A percentile compares a stretch with the other conserved stretches of the same genome.
phyloP scores from a whole-genome alignment of 192 early-diverging fungal species.

The Lobosporangium transversale region DNA sequence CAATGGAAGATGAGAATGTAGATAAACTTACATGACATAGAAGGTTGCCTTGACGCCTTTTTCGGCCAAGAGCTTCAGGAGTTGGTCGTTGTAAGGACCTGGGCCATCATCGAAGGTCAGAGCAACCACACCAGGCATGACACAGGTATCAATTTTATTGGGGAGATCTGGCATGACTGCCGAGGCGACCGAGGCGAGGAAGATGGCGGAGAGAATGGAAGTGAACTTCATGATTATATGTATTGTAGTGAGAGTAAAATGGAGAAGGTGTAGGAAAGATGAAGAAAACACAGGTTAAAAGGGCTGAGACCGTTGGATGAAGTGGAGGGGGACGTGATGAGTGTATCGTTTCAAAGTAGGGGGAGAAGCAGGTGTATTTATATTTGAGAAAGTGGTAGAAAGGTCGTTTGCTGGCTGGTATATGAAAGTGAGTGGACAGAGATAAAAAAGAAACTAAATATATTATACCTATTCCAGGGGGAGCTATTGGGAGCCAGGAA shows the following conservation, averaged over 20 bases:
- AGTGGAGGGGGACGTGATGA: slow-evolving; percentile 33
- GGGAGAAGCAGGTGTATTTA: slow-evolving; percentile 14
- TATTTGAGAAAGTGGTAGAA: slow-evolving; percentile 4
- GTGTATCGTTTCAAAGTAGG: slow-evolving; percentile 10
- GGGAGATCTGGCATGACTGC: slow-evolving; percentile 36
- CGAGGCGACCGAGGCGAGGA: slow-evolving; percentile 29
- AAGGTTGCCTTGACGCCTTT: slow-evolving; percentile 74
- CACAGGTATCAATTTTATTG: slow-evolving; percentile 42
- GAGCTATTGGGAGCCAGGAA: not conserved
- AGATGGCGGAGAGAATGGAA: slow-evolving; percentile 35
- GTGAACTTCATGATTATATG: slow-evolving; percentile 43
- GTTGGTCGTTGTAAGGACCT: slow-evolving; percentile 53
- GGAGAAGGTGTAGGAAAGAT: too few species aligned
- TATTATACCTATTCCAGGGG: not conserved
- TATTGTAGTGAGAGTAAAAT: not conserved
- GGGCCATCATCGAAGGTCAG: slow-evolving; percentile 67
- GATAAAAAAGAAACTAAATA: not conserved
- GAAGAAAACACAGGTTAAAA: too few species aligned
- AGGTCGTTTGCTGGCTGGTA: not conserved
- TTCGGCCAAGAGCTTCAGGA: slow-evolving; percentile 61
- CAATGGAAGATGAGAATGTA: too few species aligned
- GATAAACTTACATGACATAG: slow-evolving; percentile 65
- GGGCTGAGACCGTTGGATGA: too few species aligned
- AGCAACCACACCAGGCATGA: slow-evolving; percentile 43
- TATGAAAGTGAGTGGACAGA: not conserved